These are phyloP conservation scores for Aaosphaeria pasadenensis DNA, from an alignment of 2,329 filamentous ascomycete species.

Conservation along the genomic window DNA sequence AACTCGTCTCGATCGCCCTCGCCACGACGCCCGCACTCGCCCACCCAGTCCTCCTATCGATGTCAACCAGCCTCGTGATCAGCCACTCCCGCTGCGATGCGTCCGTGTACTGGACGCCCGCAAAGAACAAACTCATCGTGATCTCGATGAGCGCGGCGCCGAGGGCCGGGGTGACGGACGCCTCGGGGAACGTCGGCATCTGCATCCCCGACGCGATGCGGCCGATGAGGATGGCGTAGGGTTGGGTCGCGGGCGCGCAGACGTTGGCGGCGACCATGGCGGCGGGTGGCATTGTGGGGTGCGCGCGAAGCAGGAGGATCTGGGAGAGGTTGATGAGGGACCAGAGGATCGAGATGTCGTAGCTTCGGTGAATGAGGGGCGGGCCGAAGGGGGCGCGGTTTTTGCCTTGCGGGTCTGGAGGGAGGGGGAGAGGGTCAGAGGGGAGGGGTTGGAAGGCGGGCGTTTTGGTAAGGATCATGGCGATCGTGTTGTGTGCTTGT, in stretches of 20 bases:
- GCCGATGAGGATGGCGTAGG: slow-evolving; percentile 71
- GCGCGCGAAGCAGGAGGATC: slow-evolving; percentile 76
- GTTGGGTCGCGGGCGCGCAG: slow-evolving; percentile 67
- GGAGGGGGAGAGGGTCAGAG: slow-evolving; percentile 61
- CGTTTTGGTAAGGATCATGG: slow-evolving; percentile 57
- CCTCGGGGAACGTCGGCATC: slow-evolving; percentile 32
- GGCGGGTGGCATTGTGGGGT: slow-evolving; percentile 87
- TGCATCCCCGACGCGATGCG: slow-evolving; percentile 72
- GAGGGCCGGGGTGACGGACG: slow-evolving; percentile 70
- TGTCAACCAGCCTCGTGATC: slow-evolving; percentile 69
- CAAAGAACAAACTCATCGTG: slow-evolving; percentile 80
- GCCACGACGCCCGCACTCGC: slow-evolving; percentile 79
- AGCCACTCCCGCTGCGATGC: slow-evolving; percentile 73
- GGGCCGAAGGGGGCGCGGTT: slow-evolving; percentile 72
- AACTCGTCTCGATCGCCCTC: slow-evolving; percentile 77
- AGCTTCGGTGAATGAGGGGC: slow-evolving; percentile 77
- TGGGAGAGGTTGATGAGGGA: slow-evolving; percentile 81
- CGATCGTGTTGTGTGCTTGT: slow-evolving; percentile 66
- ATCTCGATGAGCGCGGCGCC: slow-evolving; percentile 81
- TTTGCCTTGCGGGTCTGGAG: slow-evolving; percentile 27
- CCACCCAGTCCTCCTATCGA: slow-evolving; percentile 82
- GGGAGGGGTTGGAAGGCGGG: slow-evolving; percentile 73
- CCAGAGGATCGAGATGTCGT: slow-evolving; percentile 85
- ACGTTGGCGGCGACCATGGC: slow-evolving; percentile 83
- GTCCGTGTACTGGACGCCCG: slow-evolving; percentile 75